These are phyloP conservation scores for Raphidocelis subcapitata DNA, from an alignment of 139 green algal genomes.

Conservation along the genomic window DNA sequence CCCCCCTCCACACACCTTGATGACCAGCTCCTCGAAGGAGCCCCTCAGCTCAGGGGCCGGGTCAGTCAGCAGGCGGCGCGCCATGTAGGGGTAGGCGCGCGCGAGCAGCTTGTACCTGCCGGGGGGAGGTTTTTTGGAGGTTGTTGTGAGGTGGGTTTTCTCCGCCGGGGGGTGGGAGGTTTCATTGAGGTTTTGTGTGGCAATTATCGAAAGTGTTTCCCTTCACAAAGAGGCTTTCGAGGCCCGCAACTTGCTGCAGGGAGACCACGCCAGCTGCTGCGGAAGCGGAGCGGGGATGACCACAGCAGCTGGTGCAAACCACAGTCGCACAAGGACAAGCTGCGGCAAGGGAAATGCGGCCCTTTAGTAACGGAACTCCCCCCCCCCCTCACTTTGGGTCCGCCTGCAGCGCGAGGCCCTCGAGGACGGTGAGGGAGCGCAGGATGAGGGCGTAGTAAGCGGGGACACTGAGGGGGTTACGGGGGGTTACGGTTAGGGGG, in stretches of 20 bases:
- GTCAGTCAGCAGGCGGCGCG: constrained; percentile 91
- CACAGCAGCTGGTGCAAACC: too few relatives aligned
- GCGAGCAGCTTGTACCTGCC: constrained; percentile 89
- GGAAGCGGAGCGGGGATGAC: too few relatives aligned
- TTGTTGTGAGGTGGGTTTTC: neutral
- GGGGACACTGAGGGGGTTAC: constrained; percentile 63
- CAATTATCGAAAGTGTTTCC: too few relatives aligned
- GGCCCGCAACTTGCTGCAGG: too few relatives aligned
- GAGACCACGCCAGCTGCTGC: too few relatives aligned
- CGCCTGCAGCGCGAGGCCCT: constrained; percentile 78
- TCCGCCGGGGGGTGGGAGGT: neutral
- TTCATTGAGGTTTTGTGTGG: constrained; percentile 40
- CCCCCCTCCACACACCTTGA: too few relatives aligned
- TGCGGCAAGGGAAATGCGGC: too few relatives aligned
- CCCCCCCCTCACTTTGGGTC: constrained; percentile 25
- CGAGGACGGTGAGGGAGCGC: constrained; percentile 92
- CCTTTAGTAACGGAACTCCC: too few relatives aligned
- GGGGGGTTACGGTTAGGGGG: neutral
- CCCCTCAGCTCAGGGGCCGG: constrained; percentile 76
- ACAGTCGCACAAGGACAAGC: too few relatives aligned
- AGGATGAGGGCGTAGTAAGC: constrained; percentile 98
- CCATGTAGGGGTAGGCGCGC: constrained; percentile 96
- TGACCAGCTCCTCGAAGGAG: constrained; percentile 79
- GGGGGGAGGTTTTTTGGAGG: neutral
- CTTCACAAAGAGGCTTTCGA: too few relatives aligned